Percentiles rank a stretch among this genome's conserved stretches.
Evolutionary conservation across 345 rosid species (phyloP).

Genomic region (Viola odorata): DNA sequence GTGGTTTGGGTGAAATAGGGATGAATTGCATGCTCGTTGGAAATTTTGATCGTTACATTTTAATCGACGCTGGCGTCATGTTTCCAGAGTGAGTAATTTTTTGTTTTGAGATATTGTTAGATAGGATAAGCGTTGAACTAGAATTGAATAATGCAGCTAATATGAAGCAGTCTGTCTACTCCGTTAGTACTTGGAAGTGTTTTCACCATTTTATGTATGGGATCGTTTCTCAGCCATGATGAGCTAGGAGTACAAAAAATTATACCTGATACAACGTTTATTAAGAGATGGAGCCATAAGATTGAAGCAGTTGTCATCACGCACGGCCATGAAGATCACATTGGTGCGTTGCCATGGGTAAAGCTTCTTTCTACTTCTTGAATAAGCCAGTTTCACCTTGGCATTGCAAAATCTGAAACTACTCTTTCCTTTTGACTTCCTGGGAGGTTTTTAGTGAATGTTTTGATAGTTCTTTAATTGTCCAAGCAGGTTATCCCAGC

Average conservation of each 20-base stretch:
- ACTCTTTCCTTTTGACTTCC: constrained; percentile 6
- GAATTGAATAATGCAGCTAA: no score
- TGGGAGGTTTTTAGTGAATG: no score
- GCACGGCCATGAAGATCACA: constrained; percentile 99
- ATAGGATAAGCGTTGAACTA: no score
- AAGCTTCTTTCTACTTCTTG: constrained; percentile 46
- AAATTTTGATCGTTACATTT: constrained; percentile 80
- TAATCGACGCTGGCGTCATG: constrained; percentile 95
- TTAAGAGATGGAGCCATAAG: constrained; percentile 88
- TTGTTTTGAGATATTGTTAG: no score
- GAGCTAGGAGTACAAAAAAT: constrained; percentile 95
- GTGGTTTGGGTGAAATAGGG: constrained; percentile 98
- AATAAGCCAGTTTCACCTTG: not conserved
- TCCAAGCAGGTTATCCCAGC: constrained; percentile 86
- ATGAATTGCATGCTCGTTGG: constrained; percentile 99
- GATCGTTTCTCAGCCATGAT: constrained; percentile 47
- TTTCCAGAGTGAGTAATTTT: constrained; percentile 81
- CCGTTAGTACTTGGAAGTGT: no score
- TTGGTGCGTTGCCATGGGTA: constrained; percentile 99
- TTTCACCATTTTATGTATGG: no score
- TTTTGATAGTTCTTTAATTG: constrained; percentile 7
- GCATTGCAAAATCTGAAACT: constrained; percentile 1
- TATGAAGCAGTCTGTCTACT: no score
- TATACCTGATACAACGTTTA: constrained; percentile 92
- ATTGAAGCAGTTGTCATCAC: constrained; percentile 97